Evolutionary conservation across 352 stramenopile species (phyloP), one percentile per base, ranked within the genome.

Genomic region (Globisporangium uncinulatum): DNA sequence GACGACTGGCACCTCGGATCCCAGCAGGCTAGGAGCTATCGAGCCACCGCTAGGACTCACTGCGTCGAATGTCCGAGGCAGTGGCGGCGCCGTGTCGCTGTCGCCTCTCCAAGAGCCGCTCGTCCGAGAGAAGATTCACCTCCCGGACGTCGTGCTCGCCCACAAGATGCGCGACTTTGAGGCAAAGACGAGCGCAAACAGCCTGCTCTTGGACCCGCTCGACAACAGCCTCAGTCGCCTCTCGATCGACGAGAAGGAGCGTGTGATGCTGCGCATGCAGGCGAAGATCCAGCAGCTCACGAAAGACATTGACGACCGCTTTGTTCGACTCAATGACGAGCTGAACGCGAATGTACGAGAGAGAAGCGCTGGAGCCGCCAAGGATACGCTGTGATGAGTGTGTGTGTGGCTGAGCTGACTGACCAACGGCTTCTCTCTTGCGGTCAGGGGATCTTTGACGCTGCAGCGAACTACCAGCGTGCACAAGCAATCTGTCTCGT

Each of bases 151-250:
- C 17, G 73, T 92, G 44, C 48, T 92, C 43, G 69, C 71, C 55
- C 79, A 92, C 65, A 92, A 92, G 52, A 87, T 89, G 78, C 66
- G 81, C 55, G 78, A 88, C 44, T 90, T 90, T 59, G 79, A 92
- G 54, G 79, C 79, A 15, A 82, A 83, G 34, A 84, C 76, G 32
- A 79, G 72, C 54, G 57, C 68, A 9, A 74, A 76, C 17, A 69
- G 59, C 11, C 52, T 87, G 29, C 72, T 85, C 42, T 62, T 71
- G n/a, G 79, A 88, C 37, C 79, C 79, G 47, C 58, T 83, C 9
- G 77, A 87, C 44, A 73, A 66, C 5, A 72, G 65, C 52, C 63
- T 92, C 39, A 69, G 77, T 11, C 67, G 67, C 3, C 62, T 92
- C 21, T 80, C 63, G 31, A 62, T 92, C 19, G 79, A 89, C 54